Percentiles rank a stretch among this genome's conserved stretches.
Evolutionary conservation across 2,329 filamentous ascomycete genomes (phyloP).

Genomic region (Volutella citrinella): DNA sequence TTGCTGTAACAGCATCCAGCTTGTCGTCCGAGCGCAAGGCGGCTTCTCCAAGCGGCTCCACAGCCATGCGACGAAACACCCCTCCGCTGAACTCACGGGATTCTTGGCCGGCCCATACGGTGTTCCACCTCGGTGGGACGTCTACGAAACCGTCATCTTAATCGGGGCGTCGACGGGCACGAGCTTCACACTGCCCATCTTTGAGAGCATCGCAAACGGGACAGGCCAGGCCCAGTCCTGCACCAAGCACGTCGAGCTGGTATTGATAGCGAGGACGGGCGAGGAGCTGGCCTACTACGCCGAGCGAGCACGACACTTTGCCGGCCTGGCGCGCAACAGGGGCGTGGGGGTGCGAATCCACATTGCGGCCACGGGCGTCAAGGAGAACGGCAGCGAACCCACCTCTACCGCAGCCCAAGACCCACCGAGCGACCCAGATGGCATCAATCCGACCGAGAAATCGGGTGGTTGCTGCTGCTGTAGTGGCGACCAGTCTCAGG

Average conservation of each 20-base stretch:
- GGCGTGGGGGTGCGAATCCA: slow-evolving; percentile 51
- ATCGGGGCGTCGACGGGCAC: slow-evolving; percentile 63
- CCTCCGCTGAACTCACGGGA: slow-evolving; percentile 27
- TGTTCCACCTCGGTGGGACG: slow-evolving; percentile 51
- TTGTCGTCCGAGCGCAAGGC: slow-evolving; percentile 53
- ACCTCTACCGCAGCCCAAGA: slow-evolving; percentile 25
- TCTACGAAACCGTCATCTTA: slow-evolving; percentile 57
- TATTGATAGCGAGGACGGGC: slow-evolving; percentile 48
- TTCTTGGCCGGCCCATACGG: slow-evolving; percentile 58
- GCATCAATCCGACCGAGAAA: slow-evolving; percentile 13
- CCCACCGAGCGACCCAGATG: slow-evolving; percentile 16
- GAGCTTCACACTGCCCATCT: slow-evolving; percentile 58
- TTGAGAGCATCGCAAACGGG: slow-evolving; percentile 52
- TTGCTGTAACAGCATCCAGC: slow-evolving; percentile 57
- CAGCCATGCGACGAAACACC: slow-evolving; percentile 39
- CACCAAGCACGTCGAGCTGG: slow-evolving; percentile 50
- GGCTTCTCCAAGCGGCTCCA: slow-evolving; percentile 58
- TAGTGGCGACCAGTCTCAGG: slow-evolving; percentile 11
- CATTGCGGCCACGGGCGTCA: slow-evolving; percentile 48
- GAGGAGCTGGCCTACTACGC: slow-evolving; percentile 57
- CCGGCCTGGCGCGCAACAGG: slow-evolving; percentile 35
- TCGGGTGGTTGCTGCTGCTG: slow-evolving; percentile 21
- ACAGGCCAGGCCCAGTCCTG: slow-evolving; percentile 41
- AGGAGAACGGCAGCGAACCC: slow-evolving; percentile 18
- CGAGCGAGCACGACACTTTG: slow-evolving; percentile 44